These are phyloP conservation scores for Ochetophila trinervis DNA, from an alignment of 306 rosid genomes.

Conservation along the genomic window DNA sequence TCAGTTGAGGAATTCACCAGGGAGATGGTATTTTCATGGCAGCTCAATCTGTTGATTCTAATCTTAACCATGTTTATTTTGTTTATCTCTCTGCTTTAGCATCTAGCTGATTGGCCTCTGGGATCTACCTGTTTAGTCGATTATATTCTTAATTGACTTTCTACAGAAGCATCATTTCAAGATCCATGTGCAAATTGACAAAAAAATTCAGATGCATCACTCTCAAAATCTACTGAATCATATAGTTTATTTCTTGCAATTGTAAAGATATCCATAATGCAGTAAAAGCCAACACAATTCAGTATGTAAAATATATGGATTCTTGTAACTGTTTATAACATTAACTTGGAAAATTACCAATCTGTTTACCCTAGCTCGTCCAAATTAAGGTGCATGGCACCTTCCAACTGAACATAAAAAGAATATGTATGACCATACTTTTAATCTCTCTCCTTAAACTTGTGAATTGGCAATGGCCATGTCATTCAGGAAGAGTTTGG, in stretches of 20 bases:
- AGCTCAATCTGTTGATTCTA: no score
- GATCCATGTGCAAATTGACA: neutral
- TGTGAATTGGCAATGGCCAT: no score
- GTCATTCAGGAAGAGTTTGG: no score
- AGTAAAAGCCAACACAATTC: neutral
- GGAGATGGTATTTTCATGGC: constrained; percentile 28
- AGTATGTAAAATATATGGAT: neutral
- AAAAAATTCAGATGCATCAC: constrained; percentile 1
- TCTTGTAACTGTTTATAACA: neutral
- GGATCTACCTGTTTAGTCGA: neutral
- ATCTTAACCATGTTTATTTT: neutral
- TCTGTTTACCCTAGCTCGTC: no score
- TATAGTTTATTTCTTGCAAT: neutral
- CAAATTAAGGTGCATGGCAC: no score
- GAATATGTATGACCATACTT: no score
- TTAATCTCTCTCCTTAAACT: no score
- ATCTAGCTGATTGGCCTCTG: neutral
- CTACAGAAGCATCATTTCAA: neutral
- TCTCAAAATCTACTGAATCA: neutral
- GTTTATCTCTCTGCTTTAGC: neutral
- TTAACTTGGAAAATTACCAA: no score
- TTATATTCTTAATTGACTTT: constrained; percentile 6
- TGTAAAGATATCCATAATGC: neutral
- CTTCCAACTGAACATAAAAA: no score
- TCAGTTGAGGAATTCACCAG: constrained; percentile 31